These are phyloP conservation scores for Colletotrichum sp. DNA, from an alignment of 2,329 filamentous ascomycete genomes.

Conservation along the genomic window DNA sequence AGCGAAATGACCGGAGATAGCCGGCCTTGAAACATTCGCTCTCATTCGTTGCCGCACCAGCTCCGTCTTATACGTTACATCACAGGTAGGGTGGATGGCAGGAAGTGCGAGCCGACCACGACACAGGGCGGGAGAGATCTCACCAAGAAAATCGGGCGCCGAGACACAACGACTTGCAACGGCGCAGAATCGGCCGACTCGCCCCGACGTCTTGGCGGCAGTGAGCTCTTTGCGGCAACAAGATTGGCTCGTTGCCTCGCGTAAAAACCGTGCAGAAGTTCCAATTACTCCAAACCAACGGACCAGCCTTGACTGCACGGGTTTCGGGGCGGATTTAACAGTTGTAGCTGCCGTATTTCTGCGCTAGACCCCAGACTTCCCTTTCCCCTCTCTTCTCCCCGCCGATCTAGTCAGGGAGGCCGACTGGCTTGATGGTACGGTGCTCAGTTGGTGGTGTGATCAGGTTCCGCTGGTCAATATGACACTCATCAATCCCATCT, in stretches of 20 bases:
- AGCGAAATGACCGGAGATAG: background rate
- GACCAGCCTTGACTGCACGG: background rate
- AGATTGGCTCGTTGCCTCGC: background rate
- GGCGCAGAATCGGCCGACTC: background rate
- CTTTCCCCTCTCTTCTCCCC: background rate
- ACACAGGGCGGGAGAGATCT: background rate
- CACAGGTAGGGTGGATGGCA: background rate
- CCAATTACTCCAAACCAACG: background rate
- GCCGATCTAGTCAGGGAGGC: background rate
- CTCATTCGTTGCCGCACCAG: background rate
- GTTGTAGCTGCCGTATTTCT: background rate
- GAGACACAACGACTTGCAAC: background rate
- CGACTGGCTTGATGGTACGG: background rate
- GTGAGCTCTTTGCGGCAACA: background rate
- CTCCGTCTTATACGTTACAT: background rate
- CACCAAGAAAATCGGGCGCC: background rate
- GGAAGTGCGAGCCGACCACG: background rate
- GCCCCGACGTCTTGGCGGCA: background rate
- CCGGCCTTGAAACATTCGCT: background rate
- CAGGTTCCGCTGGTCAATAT: background rate
- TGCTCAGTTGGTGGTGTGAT: background rate
- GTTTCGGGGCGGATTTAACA: constrained; percentile 6
- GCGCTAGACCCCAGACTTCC: background rate
- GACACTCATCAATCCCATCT: background rate
- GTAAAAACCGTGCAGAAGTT: background rate